Evolutionary conservation across 805 yeast genomes (phyloP).

Genomic region (Cyberlindnera samutprakarnensis): DNA sequence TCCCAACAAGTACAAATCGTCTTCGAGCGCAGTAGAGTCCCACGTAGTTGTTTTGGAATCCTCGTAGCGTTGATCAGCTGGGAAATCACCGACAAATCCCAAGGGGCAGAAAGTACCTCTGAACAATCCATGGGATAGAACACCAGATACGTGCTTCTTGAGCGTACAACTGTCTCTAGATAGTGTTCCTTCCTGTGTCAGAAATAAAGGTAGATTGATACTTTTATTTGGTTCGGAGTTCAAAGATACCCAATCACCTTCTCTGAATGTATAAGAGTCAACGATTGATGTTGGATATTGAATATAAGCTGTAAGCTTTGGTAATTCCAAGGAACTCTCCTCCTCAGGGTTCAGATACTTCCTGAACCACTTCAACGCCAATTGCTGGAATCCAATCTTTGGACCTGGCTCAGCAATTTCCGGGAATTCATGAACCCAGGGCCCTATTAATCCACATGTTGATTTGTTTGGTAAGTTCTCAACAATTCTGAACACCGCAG

Average conservation of each 20-base stretch:
- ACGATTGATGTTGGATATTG: constrained; percentile 35
- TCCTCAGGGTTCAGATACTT: constrained; percentile 27
- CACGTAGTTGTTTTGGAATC: constrained; percentile 33
- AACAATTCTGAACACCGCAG: constrained; percentile 36
- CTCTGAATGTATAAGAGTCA: constrained; percentile 30
- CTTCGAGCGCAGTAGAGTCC: constrained; percentile 24
- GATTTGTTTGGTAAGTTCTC: constrained; percentile 28
- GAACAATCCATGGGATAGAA: constrained; percentile 33
- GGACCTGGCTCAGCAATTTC: constrained; percentile 41
- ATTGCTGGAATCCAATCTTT: constrained; percentile 35
- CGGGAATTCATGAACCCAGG: constrained; percentile 44
- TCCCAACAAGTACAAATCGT: constrained; percentile 28
- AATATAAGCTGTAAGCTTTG: constrained; percentile 32
- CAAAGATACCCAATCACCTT: constrained; percentile 33
- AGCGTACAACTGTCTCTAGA: not conserved
- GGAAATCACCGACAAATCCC: constrained; percentile 39
- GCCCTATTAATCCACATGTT: constrained; percentile 33
- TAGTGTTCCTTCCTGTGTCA: constrained; percentile 6
- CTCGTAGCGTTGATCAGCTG: constrained; percentile 36
- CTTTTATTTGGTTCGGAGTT: constrained; percentile 13
- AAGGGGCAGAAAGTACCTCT: constrained; percentile 41
- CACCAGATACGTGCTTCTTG: constrained; percentile 19
- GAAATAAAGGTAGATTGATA: constrained; percentile 9
- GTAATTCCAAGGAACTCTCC: constrained; percentile 21
- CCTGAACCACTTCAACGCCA: constrained; percentile 33